Base-by-base conservation (phyloP, 805 yeast genomes). In the Grigorovia transvaalensis region DNA sequence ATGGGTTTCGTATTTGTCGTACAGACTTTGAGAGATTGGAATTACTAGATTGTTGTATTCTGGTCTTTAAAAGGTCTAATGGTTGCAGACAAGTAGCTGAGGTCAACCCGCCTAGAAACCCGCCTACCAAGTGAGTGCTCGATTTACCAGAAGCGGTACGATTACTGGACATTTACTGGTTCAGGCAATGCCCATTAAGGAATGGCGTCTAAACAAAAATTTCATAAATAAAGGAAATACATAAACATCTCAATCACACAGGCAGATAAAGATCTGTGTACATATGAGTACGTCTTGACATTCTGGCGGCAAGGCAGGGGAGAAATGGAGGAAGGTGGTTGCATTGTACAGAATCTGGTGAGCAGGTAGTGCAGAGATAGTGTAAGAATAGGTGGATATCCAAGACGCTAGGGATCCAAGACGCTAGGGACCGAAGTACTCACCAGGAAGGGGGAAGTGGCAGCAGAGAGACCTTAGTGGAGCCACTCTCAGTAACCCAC, bases 51-150 rank as follows among this genome's bases (percentile, higher is more conserved):
- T 85, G 91, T 70, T 88, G 98, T 9, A 88, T 73, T 56, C 98
- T 69, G 0, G 98, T 91, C 66, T 91, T 91, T 47, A 91, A 69
- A 46, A 91, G 74, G 66, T 91, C 98, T 46, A 91, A 75, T 1
- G 98, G 98, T 66, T 91, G 98, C 44, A 91, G 73, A 0, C 78
- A 74, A 4, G 88, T 78, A 0, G 96, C 81, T 2, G 96, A 84
- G 0, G 88, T 75, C 49, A 91, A 69, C 0, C 98, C 98, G 1
- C 96, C 95, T 8, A 79, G 59, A 57, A 86, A 89, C 0, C 97
- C 98, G 1, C 96, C 86, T 15, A 80, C 58, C 9, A 88, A 67
- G 66, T 89, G 96, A 2, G 69, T 57, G 2, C 61, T 54, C 13
- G 62, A 60, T 50, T 56, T 61, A 17, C 42, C 42, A 38, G 42